Evolutionary conservation across 169 alveolate species (phyloP).

Genomic region (Plasmodium adleri): DNA sequence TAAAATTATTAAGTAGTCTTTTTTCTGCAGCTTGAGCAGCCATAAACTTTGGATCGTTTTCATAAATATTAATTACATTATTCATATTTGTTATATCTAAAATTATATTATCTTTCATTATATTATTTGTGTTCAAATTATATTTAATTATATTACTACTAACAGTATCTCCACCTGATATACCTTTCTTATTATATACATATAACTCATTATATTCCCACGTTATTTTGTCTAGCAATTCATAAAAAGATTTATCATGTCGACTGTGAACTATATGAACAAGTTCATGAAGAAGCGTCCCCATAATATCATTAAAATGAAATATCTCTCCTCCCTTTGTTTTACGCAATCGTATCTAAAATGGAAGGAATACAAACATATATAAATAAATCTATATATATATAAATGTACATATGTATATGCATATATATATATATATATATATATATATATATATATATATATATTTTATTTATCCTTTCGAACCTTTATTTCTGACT

Average conservation of each 20-base stretch:
- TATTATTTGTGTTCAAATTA: too few species aligned
- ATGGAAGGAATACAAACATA: background rate
- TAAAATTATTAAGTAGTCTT: conserved; percentile 64
- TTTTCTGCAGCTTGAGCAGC: conserved; percentile 76
- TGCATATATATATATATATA: background rate
- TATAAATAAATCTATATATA: background rate
- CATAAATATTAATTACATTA: conserved; percentile 12
- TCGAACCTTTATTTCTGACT: conserved; percentile 72
- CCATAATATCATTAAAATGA: conserved; percentile 59
- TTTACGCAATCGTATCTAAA: conserved; percentile 54
- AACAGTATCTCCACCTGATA: background rate
- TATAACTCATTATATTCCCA: conserved; percentile 60
- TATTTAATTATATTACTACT: conserved; percentile 14
- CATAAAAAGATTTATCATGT: conserved; percentile 62
- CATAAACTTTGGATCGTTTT: conserved; percentile 30
- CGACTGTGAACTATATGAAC: conserved; percentile 50
- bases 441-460: background rate
- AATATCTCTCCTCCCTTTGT: conserved; percentile 40
- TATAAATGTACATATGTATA: background rate
- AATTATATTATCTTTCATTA: too few species aligned
- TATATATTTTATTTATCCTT: background rate
- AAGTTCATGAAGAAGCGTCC: conserved; percentile 64
- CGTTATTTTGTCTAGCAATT: conserved; percentile 35
- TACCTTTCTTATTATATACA: conserved; percentile 1
- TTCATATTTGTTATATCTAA: background rate